Base-by-base conservation (phyloP, 2,329 filamentous ascomycete species). In the Fusarium setosum region DNA sequence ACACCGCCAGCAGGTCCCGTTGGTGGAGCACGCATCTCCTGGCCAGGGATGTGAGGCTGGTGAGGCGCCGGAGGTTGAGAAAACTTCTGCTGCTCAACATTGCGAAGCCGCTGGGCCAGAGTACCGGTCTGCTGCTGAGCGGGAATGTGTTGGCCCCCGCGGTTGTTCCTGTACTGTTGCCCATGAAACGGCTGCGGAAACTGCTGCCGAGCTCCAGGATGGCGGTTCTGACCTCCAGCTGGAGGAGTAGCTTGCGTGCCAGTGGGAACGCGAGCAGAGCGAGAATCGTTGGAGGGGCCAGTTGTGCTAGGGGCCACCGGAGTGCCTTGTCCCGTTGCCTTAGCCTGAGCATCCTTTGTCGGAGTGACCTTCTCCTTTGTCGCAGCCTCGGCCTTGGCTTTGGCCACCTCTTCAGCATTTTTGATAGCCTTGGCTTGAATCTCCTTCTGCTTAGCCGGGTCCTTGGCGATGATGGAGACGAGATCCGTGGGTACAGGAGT, bases 401-500 rank as follows among this genome's bases (percentile, higher is more conserved):
- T 85, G 5, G 81, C 79, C 52, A 86, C 78, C 64, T 89, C 87
- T 63, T 93, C 89, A 3, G 89, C 90, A 68, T 95, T 91, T 73
- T 89, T 88, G 61, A 92, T 88, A 2, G 93, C 93, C 77, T 94
- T 96, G 71, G 94, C 91, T 73, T 97, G 91, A 65, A 99, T 98
- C 74, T 94, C 89, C 73, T 94, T 90, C 79, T 98, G 96, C 81
- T 97, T 99, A 42, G 83, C 86, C n/a, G 94, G 94, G 75, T 99
- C 96, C 76, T 98, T 99, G 59, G 96, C 95, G 61, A 99, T 91
- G 68, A 99, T 99, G 2, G 93, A 91, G 24, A 99, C 94, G 32
- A 99, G 81, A 77, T 99, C 96, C 50, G 88, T 90, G 2, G 96
- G 96, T 11, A 99, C 94, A 6, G 94, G 94, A 4, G 95, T 97